Percentiles rank a stretch among this genome's conserved stretches.
phyloP scores from a whole-genome alignment of 345 rosid genomes.

The Camelina laxa region DNA sequence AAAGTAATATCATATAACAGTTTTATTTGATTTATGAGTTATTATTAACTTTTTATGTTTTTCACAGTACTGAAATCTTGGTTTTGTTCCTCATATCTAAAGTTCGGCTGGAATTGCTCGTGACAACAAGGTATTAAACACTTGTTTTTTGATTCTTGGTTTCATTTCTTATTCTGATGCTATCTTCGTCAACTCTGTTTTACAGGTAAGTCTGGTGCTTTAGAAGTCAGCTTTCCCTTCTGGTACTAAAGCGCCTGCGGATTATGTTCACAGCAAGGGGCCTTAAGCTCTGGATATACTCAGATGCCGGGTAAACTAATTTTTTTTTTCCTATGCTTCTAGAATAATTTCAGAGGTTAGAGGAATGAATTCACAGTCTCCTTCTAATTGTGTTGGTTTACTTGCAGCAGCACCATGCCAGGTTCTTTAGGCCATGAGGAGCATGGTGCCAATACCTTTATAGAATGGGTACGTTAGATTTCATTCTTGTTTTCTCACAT shows the following conservation, averaged over 20 bases:
- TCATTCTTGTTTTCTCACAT: conserved; percentile 17
- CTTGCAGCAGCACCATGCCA: conserved; percentile 89
- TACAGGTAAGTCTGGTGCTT: conserved; percentile 71
- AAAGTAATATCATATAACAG: no score
- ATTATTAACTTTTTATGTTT: no score
- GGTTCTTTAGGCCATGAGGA: conserved; percentile 93
- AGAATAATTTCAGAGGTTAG: no score
- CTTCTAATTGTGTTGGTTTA: conserved; percentile 33
- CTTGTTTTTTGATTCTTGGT: not conserved
- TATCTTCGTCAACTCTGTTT: conserved; percentile 1
- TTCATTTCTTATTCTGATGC: conserved; percentile 16
- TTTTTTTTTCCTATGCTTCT: no score
- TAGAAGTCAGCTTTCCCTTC: conserved; percentile 77
- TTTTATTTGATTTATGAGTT: not conserved
- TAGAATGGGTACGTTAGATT: conserved; percentile 67
- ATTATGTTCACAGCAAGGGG: conserved; percentile 84
- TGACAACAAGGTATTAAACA: no score
- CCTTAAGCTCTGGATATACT: conserved; percentile 86
- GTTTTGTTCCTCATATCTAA: conserved; percentile 62
- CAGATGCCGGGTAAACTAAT: conserved; percentile 82
- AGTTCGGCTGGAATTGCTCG: conserved; percentile 92
- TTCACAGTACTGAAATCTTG: conserved; percentile 18
- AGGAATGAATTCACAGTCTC: not conserved
- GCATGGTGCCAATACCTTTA: conserved; percentile 88
- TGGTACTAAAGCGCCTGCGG: conserved; percentile 81